Base-by-base conservation (phyloP, 2,329 filamentous ascomycete genomes). In the Fusarium guadeloupense region DNA sequence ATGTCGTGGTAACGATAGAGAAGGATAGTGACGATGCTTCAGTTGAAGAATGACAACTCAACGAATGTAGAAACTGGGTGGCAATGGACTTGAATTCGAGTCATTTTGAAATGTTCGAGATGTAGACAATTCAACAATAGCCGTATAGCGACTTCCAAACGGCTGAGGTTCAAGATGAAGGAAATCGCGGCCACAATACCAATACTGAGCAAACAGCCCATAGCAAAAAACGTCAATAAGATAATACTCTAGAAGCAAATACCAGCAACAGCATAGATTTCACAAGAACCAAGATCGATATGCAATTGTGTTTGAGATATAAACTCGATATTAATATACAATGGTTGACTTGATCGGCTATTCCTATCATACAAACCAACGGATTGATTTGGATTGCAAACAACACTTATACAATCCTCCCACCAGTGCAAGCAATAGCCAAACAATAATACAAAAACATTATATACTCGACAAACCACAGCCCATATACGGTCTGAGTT, bases 401-500 rank as follows among this genome's bases (percentile, higher is more conserved):
- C 26, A 39, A 34, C 41, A 26, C 38, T 42, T 48, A 59, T 54
- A 37, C 59, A 55, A 59, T 41, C 57, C 41, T 42, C 43, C 51
- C n/a, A n/a, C n/a, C n/a, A n/a, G n/a, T n/a, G n/a, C n/a, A n/a
- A 33, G 39, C 44, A 64, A 54, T 54, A 55, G 40, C 40, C 56
- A 58, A 55, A 48, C 57, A 57, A 49, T 64, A 60, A 50, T 62
- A 68, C 56, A 62, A 71, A 26, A 57, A 69, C 67, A 73, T 71
- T 71, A 71, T 69, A 56, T 64, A 70, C 64, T 56, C 58, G 58
- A 52, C 54, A 52, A 50, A 48, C 23, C 45, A 42, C 47, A 47
- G 45, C 31, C 40, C 35, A 50, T 54, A 31, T 56, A 54, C 51
- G 40, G 43, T 48, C 40, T 28, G 44, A 50, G 53, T 63, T 50